Base-by-base conservation (phyloP, 768 basidiomycete genomes). In the Chalciporus chontae region DNA sequence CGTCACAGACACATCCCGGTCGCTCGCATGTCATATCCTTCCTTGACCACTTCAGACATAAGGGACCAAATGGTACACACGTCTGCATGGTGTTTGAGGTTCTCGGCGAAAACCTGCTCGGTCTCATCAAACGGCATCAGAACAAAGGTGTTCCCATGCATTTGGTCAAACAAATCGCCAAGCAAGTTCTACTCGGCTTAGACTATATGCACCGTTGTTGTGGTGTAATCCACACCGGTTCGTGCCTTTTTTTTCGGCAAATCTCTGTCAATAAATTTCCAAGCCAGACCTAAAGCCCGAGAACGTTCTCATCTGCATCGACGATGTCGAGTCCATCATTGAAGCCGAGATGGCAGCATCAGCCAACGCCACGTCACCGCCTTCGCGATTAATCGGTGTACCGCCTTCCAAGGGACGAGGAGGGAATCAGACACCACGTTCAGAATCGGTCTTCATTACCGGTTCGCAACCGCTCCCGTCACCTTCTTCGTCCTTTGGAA, bases 41-140 rank as follows among this genome's bases (percentile, higher is more conserved):
- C 68, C 87, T 98, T 41, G 95, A 99, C 73, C 93, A 98, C 67
- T 99, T 99, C 69, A 81, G 86, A 23, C 96, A 98, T 71, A 89
- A 88, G 53, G 96, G 96, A 1, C 94, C 94, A 9, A 96, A 99
- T 67, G 96, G 96, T 32, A 86, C 81, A 14, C 96, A 99, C 70
- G 90, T 99, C 58, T 98, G 96, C 78, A 98, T 99, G 96, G 94
- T 96, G 13, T 97, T 97, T 63, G 96, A 99, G 69, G 96, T 98
- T 21, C 80, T 99, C 8, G 96, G 95, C 52, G 95, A 99, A 72
- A 97, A 95, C 66, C 76, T 99, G 3, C 81, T 98, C 3, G 94
- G 88, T 5, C 80, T 99, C 60, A 96, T 98, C 79, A 97, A 96
- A 71, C 83, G 95, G 10, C 93, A 98, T 73, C 94, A 98, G 75